Conservation (phyloP, 1,139 yeast species). For the Starmera stellimalicola region DNA sequence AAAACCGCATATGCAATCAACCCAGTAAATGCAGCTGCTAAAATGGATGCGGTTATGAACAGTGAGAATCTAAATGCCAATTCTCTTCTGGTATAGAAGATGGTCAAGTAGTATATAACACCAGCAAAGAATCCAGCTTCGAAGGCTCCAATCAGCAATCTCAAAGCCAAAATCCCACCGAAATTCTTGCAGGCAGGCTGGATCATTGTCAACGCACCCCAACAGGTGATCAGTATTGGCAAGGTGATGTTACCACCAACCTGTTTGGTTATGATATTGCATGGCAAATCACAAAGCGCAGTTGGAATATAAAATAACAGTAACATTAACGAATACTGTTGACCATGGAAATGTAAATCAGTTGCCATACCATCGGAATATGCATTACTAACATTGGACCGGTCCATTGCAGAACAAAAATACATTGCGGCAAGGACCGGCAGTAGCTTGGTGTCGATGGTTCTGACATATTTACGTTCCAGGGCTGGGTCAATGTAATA, state of each 20-base stretch:
- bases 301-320: slow-evolving; percentile 9
- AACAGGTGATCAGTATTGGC: slow-evolving; percentile 34
- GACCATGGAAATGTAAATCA: slow-evolving; percentile 8
- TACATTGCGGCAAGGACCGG: slow-evolving; percentile 9
- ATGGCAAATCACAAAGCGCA: slow-evolving; percentile 10
- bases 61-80: slow-evolving; percentile 44
- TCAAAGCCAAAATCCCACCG: slow-evolving; percentile 28
- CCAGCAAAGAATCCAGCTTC: slow-evolving; percentile 44
- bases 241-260: slow-evolving; percentile 18
- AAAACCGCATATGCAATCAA: slow-evolving; percentile 35
- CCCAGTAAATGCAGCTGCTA: slow-evolving; percentile 51
- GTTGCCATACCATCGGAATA: slow-evolving; percentile 9
- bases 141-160: slow-evolving; percentile 30
- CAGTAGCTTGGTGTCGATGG: slow-evolving; percentile 6
- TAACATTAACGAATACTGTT: slow-evolving; percentile 8
- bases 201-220: slow-evolving; percentile 42
- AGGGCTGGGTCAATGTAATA: slow-evolving; percentile 6
- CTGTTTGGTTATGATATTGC: slow-evolving; percentile 11
- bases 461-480: slow-evolving; percentile 6
- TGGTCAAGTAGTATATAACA: slow-evolving; percentile 34
- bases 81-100: slow-evolving; percentile 39
- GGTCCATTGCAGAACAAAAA: slow-evolving; percentile 11
- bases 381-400: slow-evolving; percentile 10
- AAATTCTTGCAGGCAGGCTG: slow-evolving; percentile 24
- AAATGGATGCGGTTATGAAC: slow-evolving; percentile 44